phyloP scores from a whole-genome alignment of 1,284 basidiomycete species.

The Rhodotorula sp. region DNA sequence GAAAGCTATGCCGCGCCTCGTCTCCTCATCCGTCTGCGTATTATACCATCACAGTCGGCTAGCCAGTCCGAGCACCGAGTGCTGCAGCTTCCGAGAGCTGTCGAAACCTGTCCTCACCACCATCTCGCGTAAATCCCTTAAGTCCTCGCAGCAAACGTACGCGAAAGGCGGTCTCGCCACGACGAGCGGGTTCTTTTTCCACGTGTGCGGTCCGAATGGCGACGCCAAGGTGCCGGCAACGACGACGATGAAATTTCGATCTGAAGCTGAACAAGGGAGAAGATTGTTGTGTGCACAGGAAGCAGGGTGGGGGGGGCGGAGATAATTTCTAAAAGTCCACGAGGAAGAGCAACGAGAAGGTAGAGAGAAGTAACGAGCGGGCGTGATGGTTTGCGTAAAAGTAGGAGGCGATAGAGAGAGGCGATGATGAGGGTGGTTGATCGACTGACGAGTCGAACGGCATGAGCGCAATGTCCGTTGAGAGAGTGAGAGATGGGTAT shows the following conservation, averaged over 20 bases:
- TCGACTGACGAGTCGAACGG: not conserved
- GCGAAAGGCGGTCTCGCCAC: no score
- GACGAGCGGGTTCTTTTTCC: no score
- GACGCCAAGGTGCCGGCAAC: not conserved
- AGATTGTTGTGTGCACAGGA: not conserved
- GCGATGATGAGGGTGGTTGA: no score
- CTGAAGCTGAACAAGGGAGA: not conserved
- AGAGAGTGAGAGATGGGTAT: not conserved
- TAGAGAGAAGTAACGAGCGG: not conserved
- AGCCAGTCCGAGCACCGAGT: no score
- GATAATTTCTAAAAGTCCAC: not conserved
- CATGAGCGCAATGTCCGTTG: constrained; percentile 2
- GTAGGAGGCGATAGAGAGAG: not conserved
- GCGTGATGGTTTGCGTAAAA: not conserved
- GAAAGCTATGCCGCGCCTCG: no score
- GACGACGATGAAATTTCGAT: not conserved
- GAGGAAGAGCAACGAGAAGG: not conserved
- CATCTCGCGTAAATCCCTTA: no score
- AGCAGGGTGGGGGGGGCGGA: not conserved
- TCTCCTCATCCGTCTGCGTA: no score
- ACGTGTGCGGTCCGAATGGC: no score
- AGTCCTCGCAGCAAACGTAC: no score
- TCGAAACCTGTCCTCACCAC: no score
- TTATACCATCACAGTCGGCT: no score
- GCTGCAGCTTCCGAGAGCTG: no score